Evolutionary conservation across 2,329 filamentous ascomycete species (phyloP), one percentile per base, ranked within the genome.

Genomic region (Apiospora marii): DNA sequence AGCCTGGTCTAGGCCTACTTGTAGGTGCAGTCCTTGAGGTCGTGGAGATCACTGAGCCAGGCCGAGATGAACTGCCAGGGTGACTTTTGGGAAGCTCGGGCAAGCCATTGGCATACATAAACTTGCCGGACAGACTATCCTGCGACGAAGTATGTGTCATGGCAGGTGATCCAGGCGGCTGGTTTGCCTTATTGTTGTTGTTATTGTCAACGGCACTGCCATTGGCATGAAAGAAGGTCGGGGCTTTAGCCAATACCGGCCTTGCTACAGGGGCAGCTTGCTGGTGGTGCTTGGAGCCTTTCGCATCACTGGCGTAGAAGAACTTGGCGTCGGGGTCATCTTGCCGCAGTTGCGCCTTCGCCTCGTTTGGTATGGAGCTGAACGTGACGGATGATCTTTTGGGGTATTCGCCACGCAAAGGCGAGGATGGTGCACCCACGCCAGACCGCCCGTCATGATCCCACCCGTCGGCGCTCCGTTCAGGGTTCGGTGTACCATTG

Each of bases 301-400:
- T 92, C 51, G 89, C 93, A 77, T 98, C 94, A 80, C 92, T 94
- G 41, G 95, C 96, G 81, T 97, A 95, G 81, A 99, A 98, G 87
- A 98, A 98, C 84, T 94, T 96, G 70, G 92, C 84, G 70, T 89
- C 87, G 27, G 79, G 77, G 73, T 73, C 44, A 70, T 72, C 77
- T 78, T 81, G 77, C 73, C 76, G 80, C 64, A 77, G 73, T 30
- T 71, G 75, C 24, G 78, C 77, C 10, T 75, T 73, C 19, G 34
- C 68, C 43, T 85, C 83, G 46, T 82, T 81, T 16, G 81, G 78
- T 8, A 79, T 76, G 7, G 85, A 79, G 75, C 79, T 83, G 73
- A 87, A 86, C 27, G 84, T 82, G 27, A 85, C 81, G 14, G 78
- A 79, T 74, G 75, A 75, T 70, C 73, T 79, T 74, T 70, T 82